Conservation (phyloP, 176 grass and related monocot species). For the Musa beccarii region DNA sequence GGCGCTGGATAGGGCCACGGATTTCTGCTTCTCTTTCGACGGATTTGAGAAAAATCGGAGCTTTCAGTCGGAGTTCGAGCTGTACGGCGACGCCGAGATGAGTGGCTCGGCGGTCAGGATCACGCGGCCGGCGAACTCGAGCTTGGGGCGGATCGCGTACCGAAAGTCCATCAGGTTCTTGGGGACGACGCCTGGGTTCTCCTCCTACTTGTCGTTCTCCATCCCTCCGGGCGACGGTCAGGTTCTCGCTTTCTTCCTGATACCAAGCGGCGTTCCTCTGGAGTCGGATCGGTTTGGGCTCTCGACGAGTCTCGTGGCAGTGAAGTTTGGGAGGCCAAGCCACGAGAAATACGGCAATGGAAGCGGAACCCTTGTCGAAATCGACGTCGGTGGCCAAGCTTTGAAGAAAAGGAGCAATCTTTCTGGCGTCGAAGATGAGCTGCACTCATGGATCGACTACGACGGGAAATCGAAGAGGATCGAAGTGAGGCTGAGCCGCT, state of each 20-base stretch:
- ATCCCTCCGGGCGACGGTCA: constrained; percentile 4
- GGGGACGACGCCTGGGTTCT: constrained; percentile 31
- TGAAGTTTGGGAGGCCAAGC: constrained; percentile 14
- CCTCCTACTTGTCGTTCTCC: constrained; percentile 84
- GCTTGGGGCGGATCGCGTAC: constrained; percentile 41
- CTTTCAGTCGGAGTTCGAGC: constrained; percentile 33
- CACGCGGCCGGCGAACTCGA: constrained; percentile 21
- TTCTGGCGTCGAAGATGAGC: constrained; percentile 1
- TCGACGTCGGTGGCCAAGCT: constrained; percentile 32
- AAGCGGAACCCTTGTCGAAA: constrained; percentile 15
- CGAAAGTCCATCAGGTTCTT: constrained; percentile 35
- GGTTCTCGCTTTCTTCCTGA: constrained; percentile 48
- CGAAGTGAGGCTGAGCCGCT: constrained; percentile 37
- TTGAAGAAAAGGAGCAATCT: constrained; percentile 20
- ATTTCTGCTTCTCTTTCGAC: constrained; percentile 45
- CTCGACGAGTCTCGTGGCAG: constrained; percentile 21
- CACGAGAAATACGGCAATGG: neutral
- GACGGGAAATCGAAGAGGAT: constrained; percentile 34
- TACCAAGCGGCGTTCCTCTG: constrained; percentile 9
- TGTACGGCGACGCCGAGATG: constrained; percentile 42
- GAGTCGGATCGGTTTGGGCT: neutral
- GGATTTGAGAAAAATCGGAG: constrained; percentile 43
- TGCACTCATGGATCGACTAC: constrained; percentile 78
- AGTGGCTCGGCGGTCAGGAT: constrained; percentile 24
- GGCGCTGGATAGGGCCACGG: neutral